phyloP scores from a whole-genome alignment of 2,329 filamentous ascomycete species.

The Phaeosphaeriaceae sp. region DNA sequence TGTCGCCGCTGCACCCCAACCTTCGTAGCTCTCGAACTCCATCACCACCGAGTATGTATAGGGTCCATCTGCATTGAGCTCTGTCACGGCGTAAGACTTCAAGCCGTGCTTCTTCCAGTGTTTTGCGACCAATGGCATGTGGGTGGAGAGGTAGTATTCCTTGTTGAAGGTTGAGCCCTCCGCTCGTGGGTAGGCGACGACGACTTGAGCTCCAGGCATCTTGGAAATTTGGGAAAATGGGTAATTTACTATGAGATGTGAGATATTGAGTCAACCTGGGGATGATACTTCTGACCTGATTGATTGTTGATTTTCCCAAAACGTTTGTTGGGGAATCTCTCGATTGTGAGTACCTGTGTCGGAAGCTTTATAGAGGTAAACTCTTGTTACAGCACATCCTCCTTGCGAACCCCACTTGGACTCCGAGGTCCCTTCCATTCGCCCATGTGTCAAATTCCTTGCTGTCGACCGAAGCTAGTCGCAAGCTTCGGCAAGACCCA shows the following conservation, averaged over 20 bases:
- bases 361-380: no score
- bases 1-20: slow-evolving; percentile 25
- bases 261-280: background rate
- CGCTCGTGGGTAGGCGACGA: slow-evolving; percentile 53
- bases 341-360: no score
- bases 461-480: no score
- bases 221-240: background rate
- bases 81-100: slow-evolving; percentile 29
- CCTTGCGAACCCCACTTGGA: no score
- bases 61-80: slow-evolving; percentile 27
- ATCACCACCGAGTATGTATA: slow-evolving; percentile 26
- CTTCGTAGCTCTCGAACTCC: slow-evolving; percentile 36
- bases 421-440: no score
- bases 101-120: slow-evolving; percentile 52
- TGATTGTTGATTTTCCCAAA: no score
- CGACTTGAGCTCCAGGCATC: slow-evolving; percentile 24
- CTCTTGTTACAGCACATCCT: no score
- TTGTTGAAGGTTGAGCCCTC: slow-evolving; percentile 54
- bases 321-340: no score
- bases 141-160: slow-evolving; percentile 57
- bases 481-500: no score
- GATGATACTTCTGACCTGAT: background rate
- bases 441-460: no score
- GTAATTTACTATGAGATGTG: background rate
- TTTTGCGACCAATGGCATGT: slow-evolving; percentile 55